Evolutionary conservation across 805 yeast genomes (phyloP), one percentile per base, ranked within the genome.

Genomic region (Candida succiphila): DNA sequence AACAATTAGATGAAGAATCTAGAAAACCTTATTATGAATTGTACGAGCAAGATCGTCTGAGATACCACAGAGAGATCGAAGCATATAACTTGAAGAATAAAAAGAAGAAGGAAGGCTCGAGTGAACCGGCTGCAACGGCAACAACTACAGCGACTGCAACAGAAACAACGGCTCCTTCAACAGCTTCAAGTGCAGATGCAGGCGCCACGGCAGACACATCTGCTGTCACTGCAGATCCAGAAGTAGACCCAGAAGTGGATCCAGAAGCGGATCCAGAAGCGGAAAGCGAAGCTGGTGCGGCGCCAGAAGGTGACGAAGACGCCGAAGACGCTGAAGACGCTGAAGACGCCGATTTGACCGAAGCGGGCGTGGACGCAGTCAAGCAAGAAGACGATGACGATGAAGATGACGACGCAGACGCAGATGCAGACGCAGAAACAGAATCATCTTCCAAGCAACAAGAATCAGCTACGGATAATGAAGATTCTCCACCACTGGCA

Each of bases 51-150:
- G 96, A 85, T 44, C 75, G 79, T 47, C 69, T 69, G 36, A 69
- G 94, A 51, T 87, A 85, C 51, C 72, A 73, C 34, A 67, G 64
- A 32, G 94, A 86, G 48, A 75, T 85, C 78, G 71, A 62, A 33
- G 72, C 50, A 32, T 59, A 54, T 38, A 51, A 45, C 20, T 31
- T 38, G 21, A 51, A 52, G 27, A 25, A 29, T 16, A 29, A 21
- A 15, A 29, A 29, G 16, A 31, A 20, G 10, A 37, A 30, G 3
- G 29, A 7, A 16, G 37, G 18, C 6, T 37, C 31, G 13, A 35
- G 23, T 7, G 32, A 19, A 17, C 12, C 25, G 12, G 17, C 15
- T 4, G 33, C 18, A 9, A 13, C 28, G 3, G 12, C 8, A 21
- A n/a, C 7, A 17, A 22, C 21, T 7, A 17, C 4, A 4, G 18